Conservation (phyloP, 495 filamentous ascomycete species). For the Trichoderma reesei region DNA sequence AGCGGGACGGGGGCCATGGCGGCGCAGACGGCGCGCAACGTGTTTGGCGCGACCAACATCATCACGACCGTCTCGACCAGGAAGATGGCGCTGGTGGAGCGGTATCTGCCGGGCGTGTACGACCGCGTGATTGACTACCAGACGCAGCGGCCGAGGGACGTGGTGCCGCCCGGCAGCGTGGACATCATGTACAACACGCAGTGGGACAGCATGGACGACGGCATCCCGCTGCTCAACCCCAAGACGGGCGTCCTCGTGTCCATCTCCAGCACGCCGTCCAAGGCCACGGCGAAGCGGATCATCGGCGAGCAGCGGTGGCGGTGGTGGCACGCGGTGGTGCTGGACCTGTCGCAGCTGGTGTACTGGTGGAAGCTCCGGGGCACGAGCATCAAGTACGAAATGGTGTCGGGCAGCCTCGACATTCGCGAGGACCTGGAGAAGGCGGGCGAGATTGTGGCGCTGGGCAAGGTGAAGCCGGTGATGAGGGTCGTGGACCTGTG, state of each 20-base stretch:
- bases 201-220: constrained; percentile 21
- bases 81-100: constrained; percentile 39
- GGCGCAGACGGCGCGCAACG: constrained; percentile 44
- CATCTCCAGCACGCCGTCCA: constrained; percentile 31
- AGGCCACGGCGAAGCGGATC: constrained; percentile 26
- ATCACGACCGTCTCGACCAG: constrained; percentile 44
- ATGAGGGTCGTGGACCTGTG: constrained; percentile 30
- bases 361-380: constrained; percentile 28
- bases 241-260: constrained; percentile 31
- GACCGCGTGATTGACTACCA: constrained; percentile 42
- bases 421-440: constrained; percentile 32
- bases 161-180: constrained; percentile 33
- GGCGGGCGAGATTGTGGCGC: constrained; percentile 32
- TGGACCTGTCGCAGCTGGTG: constrained; percentile 29
- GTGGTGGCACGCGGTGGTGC: constrained; percentile 21
- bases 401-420: constrained; percentile 28
- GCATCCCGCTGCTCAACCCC: constrained; percentile 29
- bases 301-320: constrained; percentile 24
- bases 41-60: constrained; percentile 37
- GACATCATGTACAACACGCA: constrained; percentile 47
- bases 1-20: constrained; percentile 40
- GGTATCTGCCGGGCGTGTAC: constrained; percentile 26
- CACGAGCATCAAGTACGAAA: constrained; percentile 28
- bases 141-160: constrained; percentile 27
- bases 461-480: constrained; percentile 36